Conservation (phyloP, 495 filamentous ascomycete genomes). For the Lepraria neglecta region DNA sequence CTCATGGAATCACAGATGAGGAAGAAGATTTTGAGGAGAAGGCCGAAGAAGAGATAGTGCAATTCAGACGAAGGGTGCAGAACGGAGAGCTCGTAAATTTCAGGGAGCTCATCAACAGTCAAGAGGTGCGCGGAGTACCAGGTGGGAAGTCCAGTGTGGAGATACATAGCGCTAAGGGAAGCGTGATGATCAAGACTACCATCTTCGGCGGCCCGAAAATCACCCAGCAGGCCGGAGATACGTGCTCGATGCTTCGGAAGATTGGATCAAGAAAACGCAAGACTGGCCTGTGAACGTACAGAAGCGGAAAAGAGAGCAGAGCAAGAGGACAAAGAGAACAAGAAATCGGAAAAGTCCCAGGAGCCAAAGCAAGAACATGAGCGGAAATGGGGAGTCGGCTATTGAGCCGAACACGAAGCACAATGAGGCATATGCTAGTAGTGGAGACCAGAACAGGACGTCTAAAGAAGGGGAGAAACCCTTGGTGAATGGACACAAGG, state of each 20-base stretch:
- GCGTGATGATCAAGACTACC: not conserved
- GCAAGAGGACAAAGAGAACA: not conserved
- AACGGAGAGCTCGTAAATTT: not conserved
- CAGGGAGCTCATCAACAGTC: not conserved
- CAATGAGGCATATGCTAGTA: not conserved
- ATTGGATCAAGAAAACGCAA: not conserved
- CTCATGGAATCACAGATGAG: not conserved
- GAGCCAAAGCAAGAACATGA: not conserved
- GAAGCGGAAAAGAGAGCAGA: not conserved
- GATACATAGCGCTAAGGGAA: not conserved
- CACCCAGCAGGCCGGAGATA: not conserved
- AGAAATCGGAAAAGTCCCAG: not conserved
- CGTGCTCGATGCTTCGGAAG: not conserved
- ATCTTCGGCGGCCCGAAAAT: not conserved
- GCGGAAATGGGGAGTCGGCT: not conserved
- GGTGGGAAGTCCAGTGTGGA: too few relatives aligned
- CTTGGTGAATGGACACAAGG: not conserved
- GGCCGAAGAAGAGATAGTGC: not conserved
- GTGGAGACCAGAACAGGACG: not conserved
- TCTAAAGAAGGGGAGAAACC: not conserved
- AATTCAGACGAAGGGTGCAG: not conserved
- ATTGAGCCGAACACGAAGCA: not conserved
- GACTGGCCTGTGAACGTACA: not conserved
- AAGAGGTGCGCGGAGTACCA: not conserved
- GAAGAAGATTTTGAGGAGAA: not conserved